phyloP scores from a whole-genome alignment of 2,329 filamentous ascomycete species.

The Zymoseptoria tritici region DNA sequence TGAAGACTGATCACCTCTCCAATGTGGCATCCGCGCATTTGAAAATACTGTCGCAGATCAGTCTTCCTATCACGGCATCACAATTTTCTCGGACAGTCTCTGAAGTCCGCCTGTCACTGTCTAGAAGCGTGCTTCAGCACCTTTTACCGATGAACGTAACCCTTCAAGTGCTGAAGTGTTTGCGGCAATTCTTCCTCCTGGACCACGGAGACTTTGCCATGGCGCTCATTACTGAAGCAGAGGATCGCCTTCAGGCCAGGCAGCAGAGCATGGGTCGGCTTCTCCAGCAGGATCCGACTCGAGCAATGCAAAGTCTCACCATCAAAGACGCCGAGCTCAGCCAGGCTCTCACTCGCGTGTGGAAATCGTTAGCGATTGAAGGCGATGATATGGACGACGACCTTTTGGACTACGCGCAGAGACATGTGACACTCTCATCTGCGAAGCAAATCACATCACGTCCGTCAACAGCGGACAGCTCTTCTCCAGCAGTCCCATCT shows the following conservation, averaged over 20 bases:
- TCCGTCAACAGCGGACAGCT: conserved; percentile 35
- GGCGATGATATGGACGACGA: conserved; percentile 70
- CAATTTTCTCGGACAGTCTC: conserved; percentile 65
- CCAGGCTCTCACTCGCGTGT: conserved; percentile 67
- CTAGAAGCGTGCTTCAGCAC: conserved; percentile 73
- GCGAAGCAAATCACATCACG: conserved; percentile 38
- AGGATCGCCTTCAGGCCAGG: conserved; percentile 67
- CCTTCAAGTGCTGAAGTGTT: conserved; percentile 64
- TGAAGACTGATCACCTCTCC: conserved; percentile 25
- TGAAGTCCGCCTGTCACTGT: conserved; percentile 71
- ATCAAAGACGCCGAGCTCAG: conserved; percentile 84
- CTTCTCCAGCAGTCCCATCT: conserved; percentile 29
- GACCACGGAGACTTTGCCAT: conserved; percentile 87
- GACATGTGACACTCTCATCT: conserved; percentile 62
- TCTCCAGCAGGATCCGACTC: conserved; percentile 45
- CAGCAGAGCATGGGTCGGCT: conserved; percentile 52
- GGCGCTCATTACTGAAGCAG: conserved; percentile 75
- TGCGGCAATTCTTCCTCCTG: conserved; percentile 81
- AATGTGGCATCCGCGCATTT: conserved; percentile 62
- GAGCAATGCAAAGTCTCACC: conserved; percentile 54
- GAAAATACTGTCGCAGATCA: conserved; percentile 58
- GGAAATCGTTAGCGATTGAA: conserved; percentile 68
- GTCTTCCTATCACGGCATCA: conserved; percentile 65
- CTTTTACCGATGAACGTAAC: conserved; percentile 72
- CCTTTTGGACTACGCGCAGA: conserved; percentile 72